These are phyloP conservation scores for Triangularia setosa DNA, from an alignment of 2,329 filamentous ascomycete species.

Conservation along the genomic window DNA sequence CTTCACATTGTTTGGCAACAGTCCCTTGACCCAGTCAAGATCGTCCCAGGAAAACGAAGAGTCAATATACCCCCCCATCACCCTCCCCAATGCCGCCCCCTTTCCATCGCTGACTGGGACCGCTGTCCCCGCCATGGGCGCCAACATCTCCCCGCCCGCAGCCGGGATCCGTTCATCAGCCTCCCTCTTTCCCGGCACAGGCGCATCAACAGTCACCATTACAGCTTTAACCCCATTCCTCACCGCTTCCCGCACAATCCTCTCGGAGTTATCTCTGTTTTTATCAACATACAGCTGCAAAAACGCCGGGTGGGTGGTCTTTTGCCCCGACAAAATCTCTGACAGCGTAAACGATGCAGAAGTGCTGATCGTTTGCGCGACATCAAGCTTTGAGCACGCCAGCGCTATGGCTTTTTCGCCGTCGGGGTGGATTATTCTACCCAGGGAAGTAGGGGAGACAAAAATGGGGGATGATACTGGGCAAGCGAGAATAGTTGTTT, in stretches of 20 bases:
- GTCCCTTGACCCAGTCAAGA: constrained; percentile 60
- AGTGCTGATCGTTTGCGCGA: constrained; percentile 60
- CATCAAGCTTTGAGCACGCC: constrained; percentile 47
- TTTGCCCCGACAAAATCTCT: constrained; percentile 41
- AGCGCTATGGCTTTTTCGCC: constrained; percentile 58
- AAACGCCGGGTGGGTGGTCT: constrained; percentile 37
- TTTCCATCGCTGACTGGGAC: constrained; percentile 48
- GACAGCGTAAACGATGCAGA: constrained; percentile 56
- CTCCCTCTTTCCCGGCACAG: constrained; percentile 53
- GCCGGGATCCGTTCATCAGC: constrained; percentile 36
- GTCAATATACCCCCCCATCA: constrained; percentile 57
- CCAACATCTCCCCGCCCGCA: constrained; percentile 36
- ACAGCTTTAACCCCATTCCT: constrained; percentile 45
- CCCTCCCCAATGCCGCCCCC: constrained; percentile 51
- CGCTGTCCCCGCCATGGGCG: constrained; percentile 48
- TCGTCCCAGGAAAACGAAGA: constrained; percentile 59
- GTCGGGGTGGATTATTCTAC: constrained; percentile 57
- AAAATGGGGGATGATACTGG: constrained; percentile 55
- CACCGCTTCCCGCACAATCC: constrained; percentile 42
- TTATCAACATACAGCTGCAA: constrained; percentile 62
- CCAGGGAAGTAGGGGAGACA: constrained; percentile 62
- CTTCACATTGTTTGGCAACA: constrained; percentile 48
- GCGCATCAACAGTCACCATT: constrained; percentile 57
- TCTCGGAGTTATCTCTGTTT: constrained; percentile 47
- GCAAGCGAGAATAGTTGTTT: constrained; percentile 52